Percentiles rank a stretch among this genome's conserved stretches.
Conservation (phyloP, 169 alveolate species). For the Plasmodium chabaudi region DNA sequence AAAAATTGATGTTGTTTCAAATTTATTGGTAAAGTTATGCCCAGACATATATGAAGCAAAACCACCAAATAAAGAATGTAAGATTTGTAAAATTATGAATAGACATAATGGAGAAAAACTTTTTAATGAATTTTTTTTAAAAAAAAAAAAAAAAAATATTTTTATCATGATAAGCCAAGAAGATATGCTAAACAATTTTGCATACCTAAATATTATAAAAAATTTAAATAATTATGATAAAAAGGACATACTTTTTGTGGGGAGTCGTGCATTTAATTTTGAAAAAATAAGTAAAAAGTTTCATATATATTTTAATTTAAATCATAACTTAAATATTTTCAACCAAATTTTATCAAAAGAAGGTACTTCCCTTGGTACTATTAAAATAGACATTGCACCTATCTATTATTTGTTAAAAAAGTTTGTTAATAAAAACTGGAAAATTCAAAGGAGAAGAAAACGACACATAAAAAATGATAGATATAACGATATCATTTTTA, state of each 20-base stretch:
- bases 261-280: conserved; percentile 54
- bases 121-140: background rate
- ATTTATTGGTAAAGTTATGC: background rate
- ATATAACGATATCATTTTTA: conserved; percentile 35
- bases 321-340: conserved; percentile 26
- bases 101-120: background rate
- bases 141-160: conserved; percentile 39
- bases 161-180: conserved; percentile 56
- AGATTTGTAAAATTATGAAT: background rate
- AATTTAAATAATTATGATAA: conserved; percentile 43
- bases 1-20: background rate
- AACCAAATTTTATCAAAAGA: background rate
- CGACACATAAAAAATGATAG: background rate
- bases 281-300: conserved; percentile 56
- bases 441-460: conserved; percentile 9
- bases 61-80: background rate
- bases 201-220: conserved; percentile 31
- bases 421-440: conserved; percentile 48
- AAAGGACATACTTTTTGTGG: conserved; percentile 53
- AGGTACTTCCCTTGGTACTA: background rate
- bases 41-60: background rate
- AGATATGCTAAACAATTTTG: conserved; percentile 27
- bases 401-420: conserved; percentile 24
- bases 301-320: conserved; percentile 58
- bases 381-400: background rate